phyloP scores from a whole-genome alignment of 2,329 filamentous ascomycete genomes.

The Neopestalotiopsis sp. region DNA sequence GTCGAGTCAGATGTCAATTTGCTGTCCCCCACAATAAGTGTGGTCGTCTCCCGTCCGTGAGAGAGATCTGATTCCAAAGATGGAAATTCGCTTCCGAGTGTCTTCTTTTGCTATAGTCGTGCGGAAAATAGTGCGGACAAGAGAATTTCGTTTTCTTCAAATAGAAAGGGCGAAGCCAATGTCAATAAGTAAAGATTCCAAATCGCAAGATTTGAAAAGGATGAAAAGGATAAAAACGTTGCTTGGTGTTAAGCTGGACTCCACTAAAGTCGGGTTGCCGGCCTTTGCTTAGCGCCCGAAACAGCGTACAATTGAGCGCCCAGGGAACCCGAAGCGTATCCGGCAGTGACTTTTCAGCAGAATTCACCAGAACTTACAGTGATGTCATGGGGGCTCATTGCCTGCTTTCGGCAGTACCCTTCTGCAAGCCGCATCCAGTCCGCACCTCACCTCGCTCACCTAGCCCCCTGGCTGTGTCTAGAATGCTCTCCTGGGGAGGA shows the following conservation, averaged over 20 bases:
- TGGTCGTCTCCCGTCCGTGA: background rate
- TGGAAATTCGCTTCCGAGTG: background rate
- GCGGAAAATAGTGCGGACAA: background rate
- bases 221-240: background rate
- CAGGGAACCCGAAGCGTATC: background rate
- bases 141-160: background rate
- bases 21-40: background rate
- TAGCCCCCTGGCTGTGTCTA: background rate
- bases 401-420: no score
- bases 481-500: background rate
- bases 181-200: background rate
- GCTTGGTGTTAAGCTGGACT: background rate
- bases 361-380: background rate
- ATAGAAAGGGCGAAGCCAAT: background rate
- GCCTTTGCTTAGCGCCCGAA: background rate
- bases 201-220: background rate
- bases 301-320: background rate
- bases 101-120: background rate
- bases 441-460: background rate
- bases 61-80: background rate
- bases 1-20: background rate
- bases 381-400: background rate
- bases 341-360: background rate
- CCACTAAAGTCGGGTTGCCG: background rate
- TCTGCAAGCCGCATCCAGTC: background rate